These are phyloP conservation scores for Pichia sp. DNA, from an alignment of 1,139 yeast genomes.

Conservation along the genomic window DNA sequence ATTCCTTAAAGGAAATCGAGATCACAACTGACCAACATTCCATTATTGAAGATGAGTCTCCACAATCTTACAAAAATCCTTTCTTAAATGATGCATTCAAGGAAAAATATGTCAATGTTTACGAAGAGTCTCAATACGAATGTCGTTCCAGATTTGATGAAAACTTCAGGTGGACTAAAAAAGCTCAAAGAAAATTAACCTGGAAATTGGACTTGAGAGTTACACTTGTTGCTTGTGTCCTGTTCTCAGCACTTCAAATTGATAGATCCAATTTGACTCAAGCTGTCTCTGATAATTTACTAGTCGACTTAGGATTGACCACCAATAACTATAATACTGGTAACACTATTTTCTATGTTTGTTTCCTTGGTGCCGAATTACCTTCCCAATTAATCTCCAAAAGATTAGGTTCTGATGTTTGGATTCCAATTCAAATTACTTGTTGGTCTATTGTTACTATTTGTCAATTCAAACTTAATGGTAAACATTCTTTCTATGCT, in stretches of 20 bases:
- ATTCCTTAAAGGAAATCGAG: not conserved
- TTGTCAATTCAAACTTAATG: constrained; percentile 41
- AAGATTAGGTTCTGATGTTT: constrained; percentile 50
- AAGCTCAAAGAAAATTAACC: constrained; percentile 39
- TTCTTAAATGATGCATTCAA: constrained; percentile 41
- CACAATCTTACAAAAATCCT: constrained; percentile 25
- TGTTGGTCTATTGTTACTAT: constrained; percentile 53
- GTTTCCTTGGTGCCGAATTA: constrained; percentile 50
- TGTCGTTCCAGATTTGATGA: constrained; percentile 45
- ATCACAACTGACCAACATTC: not conserved
- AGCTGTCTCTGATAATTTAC: constrained; percentile 49
- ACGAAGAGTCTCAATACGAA: constrained; percentile 44
- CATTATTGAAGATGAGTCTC: constrained; percentile 11
- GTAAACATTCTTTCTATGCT: constrained; percentile 37
- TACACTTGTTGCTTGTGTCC: constrained; percentile 45
- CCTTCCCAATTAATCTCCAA: constrained; percentile 57
- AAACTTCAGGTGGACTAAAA: constrained; percentile 44
- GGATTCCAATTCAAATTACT: constrained; percentile 52
- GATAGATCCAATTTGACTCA: constrained; percentile 51
- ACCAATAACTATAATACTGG: constrained; percentile 51
- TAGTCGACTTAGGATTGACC: constrained; percentile 43
- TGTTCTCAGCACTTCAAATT: constrained; percentile 51
- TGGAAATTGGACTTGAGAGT: constrained; percentile 46
- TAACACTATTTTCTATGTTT: constrained; percentile 42
- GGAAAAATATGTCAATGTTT: constrained; percentile 39